phyloP scores from a whole-genome alignment of 2,329 filamentous ascomycete genomes.

The Blastomyces silverae region DNA sequence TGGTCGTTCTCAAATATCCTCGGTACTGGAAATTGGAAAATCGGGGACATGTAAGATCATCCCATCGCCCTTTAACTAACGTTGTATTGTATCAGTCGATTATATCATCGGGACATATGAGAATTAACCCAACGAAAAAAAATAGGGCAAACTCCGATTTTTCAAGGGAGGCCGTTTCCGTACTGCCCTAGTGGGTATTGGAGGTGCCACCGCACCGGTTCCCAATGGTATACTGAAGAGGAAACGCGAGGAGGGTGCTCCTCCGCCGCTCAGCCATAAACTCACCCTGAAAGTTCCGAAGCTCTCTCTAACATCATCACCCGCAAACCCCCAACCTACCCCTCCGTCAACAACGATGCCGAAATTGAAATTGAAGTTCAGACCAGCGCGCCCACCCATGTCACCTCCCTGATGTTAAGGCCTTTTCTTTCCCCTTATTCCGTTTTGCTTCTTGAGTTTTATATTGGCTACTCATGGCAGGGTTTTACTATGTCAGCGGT shows the following conservation, averaged over 20 bases:
- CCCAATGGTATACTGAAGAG: constrained; percentile 28
- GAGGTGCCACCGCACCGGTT: constrained; percentile 23
- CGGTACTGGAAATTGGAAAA: constrained; percentile 52
- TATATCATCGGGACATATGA: background rate
- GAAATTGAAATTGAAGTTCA: constrained; percentile 41
- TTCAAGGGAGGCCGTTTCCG: constrained; percentile 35
- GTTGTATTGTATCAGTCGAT: background rate
- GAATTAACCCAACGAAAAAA: background rate
- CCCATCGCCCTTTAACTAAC: constrained; percentile 11
- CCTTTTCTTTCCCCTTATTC: background rate
- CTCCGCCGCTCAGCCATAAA: constrained; percentile 31
- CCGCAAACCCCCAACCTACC: constrained; percentile 22
- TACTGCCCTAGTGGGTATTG: constrained; percentile 31
- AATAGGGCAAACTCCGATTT: constrained; percentile 42
- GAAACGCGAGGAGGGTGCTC: constrained; percentile 34
- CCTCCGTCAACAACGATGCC: constrained; percentile 26
- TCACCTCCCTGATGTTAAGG: constrained; percentile 6
- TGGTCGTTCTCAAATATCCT: constrained; percentile 49
- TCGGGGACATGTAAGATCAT: constrained; percentile 43
- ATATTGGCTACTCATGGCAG: background rate
- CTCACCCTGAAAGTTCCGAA: constrained; percentile 42
- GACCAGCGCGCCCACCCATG: constrained; percentile 21
- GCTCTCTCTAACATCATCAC: constrained; percentile 26
- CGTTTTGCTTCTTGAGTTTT: background rate
- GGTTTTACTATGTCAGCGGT: background rate